phyloP scores from a whole-genome alignment of 2,329 filamentous ascomycete genomes.

The Zymoseptoria pseudotritici region DNA sequence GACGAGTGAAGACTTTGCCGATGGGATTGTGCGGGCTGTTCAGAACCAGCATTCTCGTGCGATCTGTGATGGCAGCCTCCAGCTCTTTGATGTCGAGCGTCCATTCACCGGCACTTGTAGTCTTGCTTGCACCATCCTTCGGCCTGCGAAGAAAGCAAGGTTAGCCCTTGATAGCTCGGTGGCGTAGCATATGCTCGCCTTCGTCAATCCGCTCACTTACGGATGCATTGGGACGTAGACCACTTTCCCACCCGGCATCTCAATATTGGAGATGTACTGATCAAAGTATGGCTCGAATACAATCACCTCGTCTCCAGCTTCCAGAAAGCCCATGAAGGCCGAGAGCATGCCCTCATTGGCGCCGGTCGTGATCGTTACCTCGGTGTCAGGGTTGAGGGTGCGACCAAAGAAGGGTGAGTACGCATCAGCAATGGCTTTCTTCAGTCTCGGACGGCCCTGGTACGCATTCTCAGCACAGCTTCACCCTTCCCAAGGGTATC shows the following conservation, averaged over 20 bases:
- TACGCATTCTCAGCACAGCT: conserved; percentile 11
- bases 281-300: conserved; percentile 99
- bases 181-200: not conserved
- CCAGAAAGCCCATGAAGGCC: conserved; percentile 96
- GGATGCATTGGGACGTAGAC: conserved; percentile 94
- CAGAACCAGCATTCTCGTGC: conserved; percentile 93
- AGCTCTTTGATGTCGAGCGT: conserved; percentile 76
- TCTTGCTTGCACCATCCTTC: conserved; percentile 66
- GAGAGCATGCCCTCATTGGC: conserved; percentile 92
- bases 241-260: conserved; percentile 93
- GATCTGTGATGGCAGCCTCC: conserved; percentile 70
- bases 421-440: conserved; percentile 85
- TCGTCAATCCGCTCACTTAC: not conserved
- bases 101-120: conserved; percentile 83
- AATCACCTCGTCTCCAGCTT: conserved; percentile 91
- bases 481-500: not conserved
- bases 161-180: not conserved
- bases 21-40: conserved; percentile 91
- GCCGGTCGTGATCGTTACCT: conserved; percentile 89
- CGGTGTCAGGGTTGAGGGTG: conserved; percentile 75
- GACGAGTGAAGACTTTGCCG: conserved; percentile 83
- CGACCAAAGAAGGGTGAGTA: conserved; percentile 87
- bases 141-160: conserved; percentile 42
- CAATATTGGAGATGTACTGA: conserved; percentile 98
- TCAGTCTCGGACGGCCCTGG: conserved; percentile 74